Percentiles rank a stretch among this genome's conserved stretches.
Evolutionary conservation across 208 protist species (phyloP).

Genomic region (Naegleria fowleri): DNA sequence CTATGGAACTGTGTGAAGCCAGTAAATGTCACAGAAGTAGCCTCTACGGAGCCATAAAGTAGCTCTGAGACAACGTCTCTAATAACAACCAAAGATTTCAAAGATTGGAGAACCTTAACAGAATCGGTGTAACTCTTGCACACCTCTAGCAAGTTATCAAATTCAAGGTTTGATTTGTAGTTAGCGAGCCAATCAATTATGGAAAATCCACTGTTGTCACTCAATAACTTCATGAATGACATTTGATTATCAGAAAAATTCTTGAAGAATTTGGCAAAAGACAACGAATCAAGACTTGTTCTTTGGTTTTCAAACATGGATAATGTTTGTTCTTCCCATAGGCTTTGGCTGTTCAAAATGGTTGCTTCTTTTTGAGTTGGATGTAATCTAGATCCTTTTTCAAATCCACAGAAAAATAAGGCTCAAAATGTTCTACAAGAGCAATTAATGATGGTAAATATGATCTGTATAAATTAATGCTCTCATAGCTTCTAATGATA

Average conservation of each 20-base stretch:
- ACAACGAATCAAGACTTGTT: not conserved
- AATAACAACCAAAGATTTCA: not conserved
- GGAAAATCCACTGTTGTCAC: not conserved
- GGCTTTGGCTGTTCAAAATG: not conserved
- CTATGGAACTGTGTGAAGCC: not conserved
- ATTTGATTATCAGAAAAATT: not conserved
- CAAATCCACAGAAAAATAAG: not conserved
- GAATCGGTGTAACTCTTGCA: slow-evolving; percentile 3
- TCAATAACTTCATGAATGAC: not conserved
- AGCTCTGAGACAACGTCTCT: not conserved
- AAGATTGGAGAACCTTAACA: not conserved
- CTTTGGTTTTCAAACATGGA: not conserved
- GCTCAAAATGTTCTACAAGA: not conserved
- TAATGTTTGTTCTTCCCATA: not conserved
- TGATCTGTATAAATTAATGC: not conserved
- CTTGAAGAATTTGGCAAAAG: not conserved
- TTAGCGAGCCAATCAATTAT: slow-evolving; percentile 1
- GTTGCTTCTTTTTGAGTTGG: not conserved
- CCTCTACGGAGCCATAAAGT: not conserved
- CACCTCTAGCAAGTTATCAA: not conserved
- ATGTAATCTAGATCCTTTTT: not conserved
- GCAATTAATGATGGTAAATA: not conserved
- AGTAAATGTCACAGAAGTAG: not conserved
- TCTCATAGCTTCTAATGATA: not conserved
- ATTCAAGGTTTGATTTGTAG: not conserved